Base-by-base conservation (phyloP, 2,329 filamentous ascomycete species). In the Knufia petricola region DNA sequence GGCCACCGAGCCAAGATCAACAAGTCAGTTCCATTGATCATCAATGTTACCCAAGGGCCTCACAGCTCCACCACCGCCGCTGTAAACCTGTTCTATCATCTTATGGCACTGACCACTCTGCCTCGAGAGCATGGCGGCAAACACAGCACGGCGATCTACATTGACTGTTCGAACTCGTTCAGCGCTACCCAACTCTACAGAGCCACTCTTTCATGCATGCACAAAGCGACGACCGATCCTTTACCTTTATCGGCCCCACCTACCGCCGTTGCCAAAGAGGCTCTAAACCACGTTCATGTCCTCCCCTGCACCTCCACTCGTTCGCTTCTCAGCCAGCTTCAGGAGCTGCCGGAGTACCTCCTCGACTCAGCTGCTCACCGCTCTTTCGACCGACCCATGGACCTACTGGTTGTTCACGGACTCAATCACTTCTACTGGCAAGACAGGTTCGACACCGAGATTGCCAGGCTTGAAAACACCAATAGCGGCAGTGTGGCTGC, bases 101-200 rank as follows among this genome's bases (percentile, higher is more conserved):
- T 82, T 34, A 69, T 69, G 23, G 69, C 73, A 2, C 58, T 69
- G 8, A 69, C 74, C 28, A 65, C 79, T 7, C 66, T 82, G 0
- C 77, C 78, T 0, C 46, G 55, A 9, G 50, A 55, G 3, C 54
- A 60, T 46, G 60, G 63, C 21, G 76, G 78, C 15, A 69, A 69
- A 43, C 64, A 66, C 24, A 65, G 70, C 8, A 65, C 76, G 4
- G 69, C 78, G 9, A 64, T 81, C 4, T 68, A 79, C 54, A 62
- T 81, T 38, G 78, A 82, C 59, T 69, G 72, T 1, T 73, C 81
- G 50, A 65, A 66, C 51, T 69, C 71, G 21, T 79, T 82, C 61
- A 71, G 70, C 48, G 65, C 76, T 23, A 44, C 64, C 6, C 67
- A 74, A 20, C 67, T 82, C 10, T 31, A 46, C n/a, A 54, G 51